Base-by-base conservation (phyloP, 371 early-diverging fungal genomes). In the Phascolomyces articulosus region DNA sequence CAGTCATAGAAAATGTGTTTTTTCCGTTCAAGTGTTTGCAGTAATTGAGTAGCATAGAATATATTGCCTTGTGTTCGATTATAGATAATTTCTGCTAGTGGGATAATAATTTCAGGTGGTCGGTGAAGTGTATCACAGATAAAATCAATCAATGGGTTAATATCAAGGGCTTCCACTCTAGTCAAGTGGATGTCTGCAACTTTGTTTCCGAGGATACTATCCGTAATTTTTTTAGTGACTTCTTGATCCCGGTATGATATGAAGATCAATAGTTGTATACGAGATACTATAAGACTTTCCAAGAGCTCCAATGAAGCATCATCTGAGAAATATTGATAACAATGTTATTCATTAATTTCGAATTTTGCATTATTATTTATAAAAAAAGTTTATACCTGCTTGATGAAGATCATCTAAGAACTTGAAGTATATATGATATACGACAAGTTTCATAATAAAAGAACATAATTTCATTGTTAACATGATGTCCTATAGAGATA, bases 351-450 rank as follows among this genome's bases (percentile, higher is more conserved):
- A n/a, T n/a, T n/a, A n/a, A n/a, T n/a, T n/a, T n/a, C n/a, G n/a
- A n/a, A n/a, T n/a, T n/a, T n/a, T n/a, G n/a, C n/a, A n/a, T n/a
- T n/a, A n/a, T n/a, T n/a, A n/a, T n/a, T n/a, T n/a, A n/a, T n/a
- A n/a, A n/a, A n/a, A n/a, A n/a, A n/a, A n/a, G n/a, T n/a, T n/a
- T 16, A 44, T 66, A 70, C 70, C 70, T 58, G 80, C 81, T 64
- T 76, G 69, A 38, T 80, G 81, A 15, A 78, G 38, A 58, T 80
- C 81, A 56, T 80, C 81, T 29, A 80, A 40, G 60, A 80, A 80
- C 72, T 79, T 38, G 27, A 40, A 20, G 34, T 40, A n/a, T n/a
- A n/a, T n/a, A n/a, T n/a, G n/a, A n/a, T n/a, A n/a, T n/a, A n/a
- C n/a, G n/a, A n/a, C n/a, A n/a, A n/a, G n/a, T n/a, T n/a, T n/a